Evolutionary conservation across 2,329 filamentous ascomycete genomes (phyloP), one percentile per base, ranked within the genome.

Genomic region (Xylaria sp.): DNA sequence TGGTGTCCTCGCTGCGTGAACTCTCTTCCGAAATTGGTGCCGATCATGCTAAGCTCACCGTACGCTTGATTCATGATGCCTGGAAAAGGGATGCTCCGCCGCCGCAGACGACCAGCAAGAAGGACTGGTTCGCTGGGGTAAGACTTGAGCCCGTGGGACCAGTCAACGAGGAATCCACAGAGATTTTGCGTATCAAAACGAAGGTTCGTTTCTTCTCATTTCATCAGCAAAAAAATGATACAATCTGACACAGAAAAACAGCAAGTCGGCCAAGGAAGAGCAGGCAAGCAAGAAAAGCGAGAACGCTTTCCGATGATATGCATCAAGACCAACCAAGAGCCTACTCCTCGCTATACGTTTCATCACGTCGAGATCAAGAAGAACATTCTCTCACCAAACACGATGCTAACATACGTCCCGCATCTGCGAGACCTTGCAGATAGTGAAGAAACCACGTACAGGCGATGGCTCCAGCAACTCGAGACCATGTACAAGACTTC

Each of bases 351-450:
- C 30, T 86, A 85, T 66, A 75, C 79, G 35, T 85, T 84, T 63
- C 83, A 85, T 65, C 81, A 85, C 60, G 80, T 85, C 44, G 80
- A 84, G 67, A 83, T 85, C 55, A 77, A 75, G 67, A 83, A 81
- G 68, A 85, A 85, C 58, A 79, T 85, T 42, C 74, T 85, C 35
- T 83, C 83, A 0, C 81, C 82, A 2, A 83, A 84, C 66, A 84
- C 82, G 1, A 82, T 83, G 75, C 75, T 85, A 56, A 83, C 80
- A 37, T 85, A 84, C 67, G 81, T 85, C 11, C 83, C 83, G 11
- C 82, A 85, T 69, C 71, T 85, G 54, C 78, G 81, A 56, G 83
- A 86, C 62, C 73, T 85, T 34, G 79, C 82, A 52, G 79, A 79
- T 23, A 78, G 78, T n/a, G 82, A 84, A 66, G 82, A 84, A 66